A percentile compares a stretch with the other conserved stretches of the same genome.
phyloP scores from a whole-genome alignment of 108 stramenopile species.

The Cyclotella distinguenda region DNA sequence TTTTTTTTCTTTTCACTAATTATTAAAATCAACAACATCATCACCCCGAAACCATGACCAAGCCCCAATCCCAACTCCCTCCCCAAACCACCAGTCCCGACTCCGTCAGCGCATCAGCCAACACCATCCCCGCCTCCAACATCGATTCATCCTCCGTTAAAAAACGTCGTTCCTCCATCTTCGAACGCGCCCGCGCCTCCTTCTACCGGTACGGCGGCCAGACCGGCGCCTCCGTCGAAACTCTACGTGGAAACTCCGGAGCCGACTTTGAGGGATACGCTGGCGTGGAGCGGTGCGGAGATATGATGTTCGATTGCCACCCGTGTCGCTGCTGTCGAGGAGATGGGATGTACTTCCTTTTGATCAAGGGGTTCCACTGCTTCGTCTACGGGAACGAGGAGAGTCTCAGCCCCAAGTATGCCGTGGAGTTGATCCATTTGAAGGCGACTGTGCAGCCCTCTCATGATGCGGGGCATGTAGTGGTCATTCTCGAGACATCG shows the following conservation, averaged over 20 bases:
- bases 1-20: too few relatives aligned
- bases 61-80: conserved; percentile 13
- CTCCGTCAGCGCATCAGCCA: background rate
- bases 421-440: conserved; percentile 64
- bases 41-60: background rate
- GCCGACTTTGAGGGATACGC: conserved; percentile 81
- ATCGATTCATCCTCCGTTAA: background rate
- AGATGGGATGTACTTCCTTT: conserved; percentile 47
- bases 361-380: conserved; percentile 82
- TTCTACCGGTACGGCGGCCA: conserved; percentile 59
- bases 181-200: conserved; percentile 31
- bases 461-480: conserved; percentile 24
- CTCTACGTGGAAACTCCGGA: conserved; percentile 70
- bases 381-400: conserved; percentile 69
- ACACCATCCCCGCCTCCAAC: conserved; percentile 9
- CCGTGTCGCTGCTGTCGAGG: conserved; percentile 19
- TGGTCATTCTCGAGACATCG: conserved; percentile 54
- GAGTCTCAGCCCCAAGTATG: conserved; percentile 64
- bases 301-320: conserved; percentile 18
- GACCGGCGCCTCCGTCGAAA: conserved; percentile 63
- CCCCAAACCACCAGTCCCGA: background rate
- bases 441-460: conserved; percentile 40
- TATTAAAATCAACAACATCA: background rate
- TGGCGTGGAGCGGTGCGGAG: conserved; percentile 53
- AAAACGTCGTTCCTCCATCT: conserved; percentile 32